phyloP scores from a whole-genome alignment of 2,329 filamentous ascomycete genomes.

The Phialophora tarda region DNA sequence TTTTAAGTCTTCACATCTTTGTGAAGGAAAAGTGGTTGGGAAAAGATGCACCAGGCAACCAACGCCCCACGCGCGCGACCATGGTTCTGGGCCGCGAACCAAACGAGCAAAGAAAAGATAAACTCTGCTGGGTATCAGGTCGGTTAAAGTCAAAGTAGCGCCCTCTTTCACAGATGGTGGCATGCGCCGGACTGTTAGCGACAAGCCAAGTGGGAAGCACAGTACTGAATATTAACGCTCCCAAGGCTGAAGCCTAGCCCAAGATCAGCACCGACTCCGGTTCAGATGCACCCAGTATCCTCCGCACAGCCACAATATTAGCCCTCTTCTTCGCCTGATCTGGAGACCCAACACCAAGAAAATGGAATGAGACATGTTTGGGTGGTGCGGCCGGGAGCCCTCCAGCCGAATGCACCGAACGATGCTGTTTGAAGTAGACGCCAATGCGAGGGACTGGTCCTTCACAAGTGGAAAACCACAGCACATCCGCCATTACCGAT shows the following conservation, averaged over 20 bases:
- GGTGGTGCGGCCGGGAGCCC: neutral
- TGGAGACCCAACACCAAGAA: neutral
- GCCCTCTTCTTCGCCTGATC: neutral
- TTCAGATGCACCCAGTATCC: neutral
- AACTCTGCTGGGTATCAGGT: neutral
- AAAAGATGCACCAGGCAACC: conserved; percentile 5
- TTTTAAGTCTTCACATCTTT: conserved; percentile 1
- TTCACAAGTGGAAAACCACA: neutral
- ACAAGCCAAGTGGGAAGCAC: neutral
- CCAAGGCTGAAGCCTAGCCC: neutral
- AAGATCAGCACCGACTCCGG: neutral
- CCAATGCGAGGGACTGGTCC: neutral
- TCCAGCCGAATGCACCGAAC: neutral
- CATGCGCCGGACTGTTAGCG: neutral
- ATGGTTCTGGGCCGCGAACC: conserved; percentile 1
- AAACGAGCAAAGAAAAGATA: neutral
- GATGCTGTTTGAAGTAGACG: neutral
- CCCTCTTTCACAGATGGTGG: neutral
- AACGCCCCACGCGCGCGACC: neutral
- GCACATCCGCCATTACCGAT: conserved; percentile 41
- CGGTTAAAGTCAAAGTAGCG: neutral
- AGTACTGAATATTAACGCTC: neutral
- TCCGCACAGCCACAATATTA: neutral
- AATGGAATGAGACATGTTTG: neutral
- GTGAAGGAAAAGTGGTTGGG: neutral